Evolutionary conservation across 495 filamentous ascomycete genomes (phyloP), one percentile per base, ranked within the genome.

Genomic region (Neurospora sp.): DNA sequence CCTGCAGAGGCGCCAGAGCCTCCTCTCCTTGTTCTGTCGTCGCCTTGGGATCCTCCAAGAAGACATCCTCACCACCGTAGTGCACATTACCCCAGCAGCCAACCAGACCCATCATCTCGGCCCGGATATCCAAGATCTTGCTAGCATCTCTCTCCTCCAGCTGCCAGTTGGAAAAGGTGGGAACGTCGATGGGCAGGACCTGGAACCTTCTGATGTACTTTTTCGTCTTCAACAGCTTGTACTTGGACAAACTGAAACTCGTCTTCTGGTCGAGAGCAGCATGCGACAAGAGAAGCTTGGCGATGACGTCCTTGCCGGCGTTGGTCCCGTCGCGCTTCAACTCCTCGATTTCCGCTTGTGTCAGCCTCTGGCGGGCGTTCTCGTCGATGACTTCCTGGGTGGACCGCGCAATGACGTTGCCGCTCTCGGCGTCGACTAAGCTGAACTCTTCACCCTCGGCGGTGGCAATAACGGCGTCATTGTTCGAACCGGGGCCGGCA

Each of bases 121-220:
- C 91, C 68, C 94, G 86, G 81, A 99, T 80, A 73, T 98, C 96
- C 87, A 99, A 83, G n/a, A 94, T 90, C 79, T 89, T 93, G 65
- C 80, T 80, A 0, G 93, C 82, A 73, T 98, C 95, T 77, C 91
- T 92, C 74, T 93, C 91, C 12, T 89, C 85, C 71, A 96, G 76
- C 78, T 94, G 85, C 83, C 89, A 96, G 44, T 91, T 85, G 22
- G 89, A 86, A 69, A 99, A 84, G 59, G 86, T 83, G 7, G 89
- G 86, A 39, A 97, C 90, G 73, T 97, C 94, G 78, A 98, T 77
- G 0, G 93, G 94, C 37, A 95, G 82, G 0, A 94, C 87, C 1
- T 91, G 94, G 74, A 99, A 98, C 22, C 94, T 85, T 73, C 90
- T 88, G 73, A 97, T 87, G 78, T 96, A 98, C 83, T 99, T 99